Percentiles rank a stretch among this genome's conserved stretches.
Conservation (phyloP, 225 moss, liverwort and hornwort genomes). For the Physcomitrium patens region DNA sequence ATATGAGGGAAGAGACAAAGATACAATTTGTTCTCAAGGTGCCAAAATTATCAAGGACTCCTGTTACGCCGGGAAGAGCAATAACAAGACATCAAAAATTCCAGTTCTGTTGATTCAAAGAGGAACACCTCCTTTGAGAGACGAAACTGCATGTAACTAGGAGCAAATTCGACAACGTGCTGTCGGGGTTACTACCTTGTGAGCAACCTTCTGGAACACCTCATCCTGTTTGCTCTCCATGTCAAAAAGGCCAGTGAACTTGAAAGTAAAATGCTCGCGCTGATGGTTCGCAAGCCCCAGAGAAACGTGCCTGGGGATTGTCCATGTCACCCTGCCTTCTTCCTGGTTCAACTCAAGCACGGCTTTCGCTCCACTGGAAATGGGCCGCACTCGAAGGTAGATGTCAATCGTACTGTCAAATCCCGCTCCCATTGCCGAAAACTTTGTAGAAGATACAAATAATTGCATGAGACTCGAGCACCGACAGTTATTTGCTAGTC, state of each 20-base stretch:
- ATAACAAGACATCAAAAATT: background rate
- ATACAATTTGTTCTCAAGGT: background rate
- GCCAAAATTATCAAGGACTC: background rate
- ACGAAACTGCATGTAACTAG: rapidly evolving
- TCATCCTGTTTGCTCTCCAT: constrained; percentile 60
- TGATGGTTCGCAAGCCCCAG: constrained; percentile 57
- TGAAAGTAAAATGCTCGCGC: constrained; percentile 58
- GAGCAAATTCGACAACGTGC: background rate
- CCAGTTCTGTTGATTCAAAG: background rate
- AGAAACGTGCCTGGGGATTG: constrained; percentile 45
- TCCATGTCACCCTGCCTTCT: constrained; percentile 57
- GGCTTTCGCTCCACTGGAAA: constrained; percentile 42
- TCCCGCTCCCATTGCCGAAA: constrained; percentile 31
- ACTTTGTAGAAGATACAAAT: background rate
- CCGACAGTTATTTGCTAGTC: background rate
- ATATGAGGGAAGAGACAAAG: background rate
- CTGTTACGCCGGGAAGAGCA: background rate
- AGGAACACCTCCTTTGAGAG: background rate
- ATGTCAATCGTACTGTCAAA: constrained; percentile 60
- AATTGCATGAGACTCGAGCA: background rate
- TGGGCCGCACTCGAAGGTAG: constrained; percentile 53
- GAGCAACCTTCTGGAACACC: constrained; percentile 59
- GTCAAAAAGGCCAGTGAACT: constrained; percentile 55
- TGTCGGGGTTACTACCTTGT: constrained; percentile 43
- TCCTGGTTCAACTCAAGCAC: constrained; percentile 46